Evolutionary conservation across 2,329 filamentous ascomycete genomes (phyloP).

Genomic region (Xylaria hypoxylon): DNA sequence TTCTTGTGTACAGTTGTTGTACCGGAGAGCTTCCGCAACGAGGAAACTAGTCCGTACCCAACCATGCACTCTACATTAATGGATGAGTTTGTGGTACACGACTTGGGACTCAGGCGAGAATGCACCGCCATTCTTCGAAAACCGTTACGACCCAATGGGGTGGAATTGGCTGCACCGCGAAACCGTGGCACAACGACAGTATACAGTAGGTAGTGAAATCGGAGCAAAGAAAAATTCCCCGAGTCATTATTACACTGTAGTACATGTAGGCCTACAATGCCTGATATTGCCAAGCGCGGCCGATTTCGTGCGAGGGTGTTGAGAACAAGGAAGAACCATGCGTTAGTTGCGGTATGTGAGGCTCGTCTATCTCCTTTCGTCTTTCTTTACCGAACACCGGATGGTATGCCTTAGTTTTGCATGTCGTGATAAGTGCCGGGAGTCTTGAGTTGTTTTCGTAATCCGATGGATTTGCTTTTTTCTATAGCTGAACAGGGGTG

Average conservation of each 20-base stretch:
- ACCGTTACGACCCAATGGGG: constrained; percentile 40
- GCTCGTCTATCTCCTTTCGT: constrained; percentile 25
- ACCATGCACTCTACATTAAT: constrained; percentile 29
- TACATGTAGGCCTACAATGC: constrained; percentile 30
- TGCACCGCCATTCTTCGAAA: constrained; percentile 34
- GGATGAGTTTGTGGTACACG: constrained; percentile 26
- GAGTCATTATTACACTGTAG: constrained; percentile 34
- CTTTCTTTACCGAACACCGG: constrained; percentile 27
- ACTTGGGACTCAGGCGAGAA: constrained; percentile 36
- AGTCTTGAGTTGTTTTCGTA: constrained; percentile 30
- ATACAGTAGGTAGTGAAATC: constrained; percentile 31
- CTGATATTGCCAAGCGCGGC: constrained; percentile 35
- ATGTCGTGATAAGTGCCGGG: constrained; percentile 26
- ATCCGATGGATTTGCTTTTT: constrained; percentile 35
- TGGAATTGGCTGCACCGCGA: constrained; percentile 35
- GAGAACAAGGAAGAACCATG: constrained; percentile 37
- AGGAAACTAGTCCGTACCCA: constrained; percentile 26
- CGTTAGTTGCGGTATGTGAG: constrained; percentile 35
- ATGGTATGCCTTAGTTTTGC: constrained; percentile 27
- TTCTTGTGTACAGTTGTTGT: constrained; percentile 26
- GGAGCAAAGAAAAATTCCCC: constrained; percentile 41
- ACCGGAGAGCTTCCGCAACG: constrained; percentile 29
- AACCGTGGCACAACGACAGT: constrained; percentile 31
- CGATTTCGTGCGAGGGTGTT: constrained; percentile 35
- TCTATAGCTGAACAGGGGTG: constrained; percentile 34